Evolutionary conservation across 306 rosid genomes (phyloP).

Genomic region (Senna siamea): DNA sequence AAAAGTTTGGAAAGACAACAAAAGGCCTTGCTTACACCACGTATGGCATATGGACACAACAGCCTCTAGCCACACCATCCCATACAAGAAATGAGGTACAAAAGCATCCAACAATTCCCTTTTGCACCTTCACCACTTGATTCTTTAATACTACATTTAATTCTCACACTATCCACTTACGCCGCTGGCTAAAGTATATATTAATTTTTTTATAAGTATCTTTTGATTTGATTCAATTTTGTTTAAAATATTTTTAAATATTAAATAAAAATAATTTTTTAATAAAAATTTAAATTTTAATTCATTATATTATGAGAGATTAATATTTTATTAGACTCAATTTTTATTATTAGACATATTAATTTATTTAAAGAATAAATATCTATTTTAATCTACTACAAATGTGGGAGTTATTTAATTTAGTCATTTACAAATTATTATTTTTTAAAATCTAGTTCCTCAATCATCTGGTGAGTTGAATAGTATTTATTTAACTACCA

Average conservation of each 20-base stretch:
- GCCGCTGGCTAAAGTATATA: not conserved
- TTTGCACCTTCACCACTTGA: conserved; percentile 39
- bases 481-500: no score
- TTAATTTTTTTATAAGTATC: not conserved
- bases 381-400: no score
- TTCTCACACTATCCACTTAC: not conserved
- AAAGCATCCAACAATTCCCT: conserved; percentile 44
- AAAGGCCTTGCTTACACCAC: conserved; percentile 54
- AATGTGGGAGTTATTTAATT: not conserved
- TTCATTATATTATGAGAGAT: no score
- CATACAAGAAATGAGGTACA: conserved; percentile 38
- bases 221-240: no score
- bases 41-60: conserved; percentile 31
- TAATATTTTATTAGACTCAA: no score
- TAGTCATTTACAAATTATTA: not conserved
- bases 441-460: not conserved
- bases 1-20: conserved; percentile 16
- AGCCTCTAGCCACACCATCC: conserved; percentile 45
- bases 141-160: conserved; percentile 30
- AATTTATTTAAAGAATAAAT: no score
- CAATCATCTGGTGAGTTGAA: no score
- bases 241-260: no score
- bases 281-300: no score
- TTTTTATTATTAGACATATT: no score
- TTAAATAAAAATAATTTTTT: no score